Base-by-base conservation (phyloP, 176 grass and related monocot species). In the Avena sativa region DNA sequence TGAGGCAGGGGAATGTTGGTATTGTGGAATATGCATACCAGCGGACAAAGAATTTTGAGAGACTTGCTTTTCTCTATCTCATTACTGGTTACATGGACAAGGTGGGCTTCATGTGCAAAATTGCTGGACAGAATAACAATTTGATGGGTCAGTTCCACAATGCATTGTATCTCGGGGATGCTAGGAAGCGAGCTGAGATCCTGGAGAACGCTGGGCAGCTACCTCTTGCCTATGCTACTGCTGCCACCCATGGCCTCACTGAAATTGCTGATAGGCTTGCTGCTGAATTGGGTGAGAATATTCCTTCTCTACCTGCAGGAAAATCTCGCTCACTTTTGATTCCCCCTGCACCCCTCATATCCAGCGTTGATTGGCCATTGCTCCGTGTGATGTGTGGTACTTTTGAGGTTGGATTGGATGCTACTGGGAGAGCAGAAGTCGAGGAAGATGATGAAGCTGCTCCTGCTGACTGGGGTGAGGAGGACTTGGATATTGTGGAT, bases 21-120 rank as follows among this genome's bases (percentile, higher is more conserved):
- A 99, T 99, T 86, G 94, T 99, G 58, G 97, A 99, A 87, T 99
- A 94, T 83, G 97, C 97, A 60, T 99, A 99, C 86, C 97, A 99
- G 73, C 85, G 92, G 52, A 99, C 97, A 36, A 99, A 99, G 81
- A 99, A 93, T 79, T 99, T 99, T 89, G 97, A 99, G 44, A 96
- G 97, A 74, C 89, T 99, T 71, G 89, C 97, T 83, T 99, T 99
- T 84, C 90, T 99, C 28, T 99, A 99, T 94, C 90, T 99, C 71
- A 93, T 99, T 84, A 99, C 97, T 67, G 97, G 97, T 67, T 93
- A 90, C 84, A 78, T 91, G 77, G 92, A 94, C 64, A 99, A 99
- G 85, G 87, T 99, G 48, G 90, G 92, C 4, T 96, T 96, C 76
- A 99, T 99, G 97, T 85, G 90, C 50, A 99, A 86, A 74, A 99